Evolutionary conservation across 176 grass and related monocot species (phyloP), one percentile per base, ranked within the genome.

Genomic region (Oryza australiensis): DNA sequence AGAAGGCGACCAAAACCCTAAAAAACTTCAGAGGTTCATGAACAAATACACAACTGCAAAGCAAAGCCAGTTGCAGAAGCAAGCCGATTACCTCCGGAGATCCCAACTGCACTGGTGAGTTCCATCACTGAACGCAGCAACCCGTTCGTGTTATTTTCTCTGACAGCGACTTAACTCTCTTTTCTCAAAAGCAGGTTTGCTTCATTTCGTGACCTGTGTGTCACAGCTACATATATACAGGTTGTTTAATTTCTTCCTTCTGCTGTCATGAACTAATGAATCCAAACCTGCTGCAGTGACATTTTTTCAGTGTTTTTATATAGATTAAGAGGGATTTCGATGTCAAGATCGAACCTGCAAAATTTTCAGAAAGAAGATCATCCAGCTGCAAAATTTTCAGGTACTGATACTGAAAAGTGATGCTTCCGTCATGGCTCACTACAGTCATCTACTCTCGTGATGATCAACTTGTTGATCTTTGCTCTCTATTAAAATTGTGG

Each of bases 1-100:
- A 73, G 78, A 90, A n/a, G n/a, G 67, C 34, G 29, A 90, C 78
- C 37, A 62, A 78, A 86, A 82, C 60, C 66, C 53, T 68, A 82
- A 27, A 72, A 66, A 82, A 77, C 1, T 24, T 15, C 8, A n/a
- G 26, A 76, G 23, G 71, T 57, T 43, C 81, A 8, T 65, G 57
- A 38, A 11, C 15, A 8, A 12, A 43, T 75, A 73, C 57, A 68
- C 27, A 79, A 73, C 28, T 49, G 53, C 53, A 59, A 46, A 42
- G 79, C 33, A 12, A 14, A 14, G 41, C 8, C 3, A 26, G 13
- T 49, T 49, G 12, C 42, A 11, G 49, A 69, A 62, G 6, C 60
- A 59, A 86, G 57, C 48, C 28, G 15, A 28, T 71, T 42, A 26
- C 4, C 26, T 42, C 37, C 9, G 5, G 7, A 62, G 66, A 53